Evolutionary conservation across 805 yeast species (phyloP), one percentile per base, ranked within the genome.

Genomic region (Metschnikowia arizonensis): DNA sequence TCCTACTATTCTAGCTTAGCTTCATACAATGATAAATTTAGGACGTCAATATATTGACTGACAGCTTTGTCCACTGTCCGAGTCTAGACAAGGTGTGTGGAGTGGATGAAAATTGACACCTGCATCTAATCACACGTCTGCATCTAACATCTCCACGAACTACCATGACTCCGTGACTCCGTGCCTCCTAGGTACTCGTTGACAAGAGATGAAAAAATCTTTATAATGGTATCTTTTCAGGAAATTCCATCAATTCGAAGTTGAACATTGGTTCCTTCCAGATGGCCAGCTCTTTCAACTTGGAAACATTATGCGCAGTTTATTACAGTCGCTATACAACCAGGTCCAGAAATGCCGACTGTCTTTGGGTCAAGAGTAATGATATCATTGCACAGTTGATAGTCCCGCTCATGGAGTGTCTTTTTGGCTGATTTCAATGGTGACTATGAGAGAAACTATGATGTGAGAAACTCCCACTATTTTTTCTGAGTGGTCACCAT

Each of bases 151-250:
- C n/a, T n/a, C n/a, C n/a, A n/a, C n/a, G n/a, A n/a, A n/a, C n/a
- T n/a, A n/a, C n/a, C n/a, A n/a, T n/a, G n/a, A n/a, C n/a, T n/a
- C n/a, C n/a, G n/a, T n/a, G n/a, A n/a, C n/a, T n/a, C n/a, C n/a
- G n/a, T n/a, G n/a, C n/a, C n/a, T n/a, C n/a, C n/a, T n/a, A n/a
- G n/a, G n/a, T n/a, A n/a, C n/a, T n/a, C n/a, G n/a, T n/a, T n/a
- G n/a, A n/a, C n/a, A n/a, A n/a, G n/a, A n/a, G n/a, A 82, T 2
- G 83, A 78, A 49, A 85, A 85, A 64, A 73, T 81, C 40, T 86
- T 93, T 69, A 72, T 86, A 45, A 78, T 61, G 95, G 93, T 50
- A 81, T 85, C 12, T 72, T 85, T 47, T 78, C 86, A 21, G 88
- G 88, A 41, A 81, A 81, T 50, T 93, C 93, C 37, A 76, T 83